Percentiles rank a stretch among this genome's conserved stretches.
Evolutionary conservation across 2,329 filamentous ascomycete species (phyloP).

Genomic region (Phaeosphaeriaceae sp.): DNA sequence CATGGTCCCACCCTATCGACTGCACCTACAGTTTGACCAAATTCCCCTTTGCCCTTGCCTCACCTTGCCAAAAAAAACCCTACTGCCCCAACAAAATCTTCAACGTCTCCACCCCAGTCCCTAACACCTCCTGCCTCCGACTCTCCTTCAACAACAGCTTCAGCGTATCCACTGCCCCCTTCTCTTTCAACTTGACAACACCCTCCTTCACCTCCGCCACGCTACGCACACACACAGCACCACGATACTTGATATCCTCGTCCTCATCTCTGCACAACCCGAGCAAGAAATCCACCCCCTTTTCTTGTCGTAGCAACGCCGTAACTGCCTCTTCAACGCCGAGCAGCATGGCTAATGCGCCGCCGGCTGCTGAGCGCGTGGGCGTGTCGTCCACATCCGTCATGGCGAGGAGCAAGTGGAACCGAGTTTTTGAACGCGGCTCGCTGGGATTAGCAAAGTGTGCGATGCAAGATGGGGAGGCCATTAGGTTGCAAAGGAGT

Average conservation of each 20-base stretch:
- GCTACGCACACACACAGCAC: conserved; percentile 77
- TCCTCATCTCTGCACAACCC: conserved; percentile 75
- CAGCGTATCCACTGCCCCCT: conserved; percentile 70
- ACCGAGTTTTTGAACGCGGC: conserved; percentile 70
- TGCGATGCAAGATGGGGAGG: conserved; percentile 68
- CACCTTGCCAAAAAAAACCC: too few relatives aligned
- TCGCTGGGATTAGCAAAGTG: conserved; percentile 70
- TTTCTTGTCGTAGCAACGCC: conserved; percentile 69
- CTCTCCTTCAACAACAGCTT: conserved; percentile 74
- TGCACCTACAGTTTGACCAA: too few relatives aligned
- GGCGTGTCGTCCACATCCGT: conserved; percentile 82
- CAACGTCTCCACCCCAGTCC: conserved; percentile 73
- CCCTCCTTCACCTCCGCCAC: conserved; percentile 65
- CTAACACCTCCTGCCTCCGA: conserved; percentile 71
- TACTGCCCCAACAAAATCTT: conserved; percentile 64
- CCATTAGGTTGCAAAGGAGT: conserved; percentile 88
- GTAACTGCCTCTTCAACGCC: conserved; percentile 76
- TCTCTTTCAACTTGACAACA: conserved; percentile 53
- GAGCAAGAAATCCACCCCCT: conserved; percentile 80
- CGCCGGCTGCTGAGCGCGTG: conserved; percentile 83
- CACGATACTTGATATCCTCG: conserved; percentile 71
- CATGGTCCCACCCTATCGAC: too few relatives aligned
- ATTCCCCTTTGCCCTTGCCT: too few relatives aligned
- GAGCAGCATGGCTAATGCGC: conserved; percentile 84
- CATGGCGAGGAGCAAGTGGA: conserved; percentile 86